These are phyloP conservation scores for Pythium rhizo-oryzae DNA, from an alignment of 352 stramenopile species.

Conservation along the genomic window DNA sequence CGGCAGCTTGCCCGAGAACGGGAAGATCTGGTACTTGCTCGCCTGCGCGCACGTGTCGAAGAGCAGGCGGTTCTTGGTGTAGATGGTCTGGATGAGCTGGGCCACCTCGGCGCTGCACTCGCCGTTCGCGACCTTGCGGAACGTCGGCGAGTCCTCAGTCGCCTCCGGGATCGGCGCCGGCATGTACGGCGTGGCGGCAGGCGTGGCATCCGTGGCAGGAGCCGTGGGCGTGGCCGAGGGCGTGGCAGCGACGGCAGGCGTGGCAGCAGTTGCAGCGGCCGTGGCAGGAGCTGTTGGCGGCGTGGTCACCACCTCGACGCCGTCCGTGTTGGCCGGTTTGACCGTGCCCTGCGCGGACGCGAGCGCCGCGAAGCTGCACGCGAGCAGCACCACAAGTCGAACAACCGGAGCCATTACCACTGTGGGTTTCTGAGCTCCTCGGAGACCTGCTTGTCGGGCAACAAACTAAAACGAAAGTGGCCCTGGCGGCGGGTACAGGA, in stretches of 20 bases:
- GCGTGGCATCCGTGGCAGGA: not conserved
- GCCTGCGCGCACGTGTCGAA: slow-evolving; percentile 53
- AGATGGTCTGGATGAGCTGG: slow-evolving; percentile 37
- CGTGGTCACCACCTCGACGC: not conserved
- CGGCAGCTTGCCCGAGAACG: slow-evolving; percentile 45
- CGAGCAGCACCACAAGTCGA: not conserved
- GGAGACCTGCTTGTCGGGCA: not conserved
- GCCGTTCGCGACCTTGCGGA: not conserved
- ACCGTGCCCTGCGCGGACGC: not conserved
- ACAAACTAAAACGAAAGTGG: not conserved
- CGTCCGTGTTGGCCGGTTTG: not conserved
- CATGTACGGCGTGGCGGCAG: slow-evolving; percentile 14
- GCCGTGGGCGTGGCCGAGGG: too few species aligned
- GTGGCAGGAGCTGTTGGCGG: too few species aligned
- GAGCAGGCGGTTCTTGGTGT: slow-evolving; percentile 54
- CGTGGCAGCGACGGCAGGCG: not conserved
- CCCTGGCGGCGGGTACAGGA: not conserved
- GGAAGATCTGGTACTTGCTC: slow-evolving; percentile 64
- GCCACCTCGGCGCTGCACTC: slow-evolving; percentile 12
- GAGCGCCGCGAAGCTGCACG: not conserved
- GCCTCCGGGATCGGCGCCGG: slow-evolving; percentile 15
- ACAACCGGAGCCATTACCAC: not conserved
- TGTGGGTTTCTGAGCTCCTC: not conserved
- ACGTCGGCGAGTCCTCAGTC: slow-evolving; percentile 17
- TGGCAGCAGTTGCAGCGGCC: not conserved